Evolutionary conservation across 768 basidiomycete species (phyloP).

Genomic region (Leccinellum rugosiceps): DNA sequence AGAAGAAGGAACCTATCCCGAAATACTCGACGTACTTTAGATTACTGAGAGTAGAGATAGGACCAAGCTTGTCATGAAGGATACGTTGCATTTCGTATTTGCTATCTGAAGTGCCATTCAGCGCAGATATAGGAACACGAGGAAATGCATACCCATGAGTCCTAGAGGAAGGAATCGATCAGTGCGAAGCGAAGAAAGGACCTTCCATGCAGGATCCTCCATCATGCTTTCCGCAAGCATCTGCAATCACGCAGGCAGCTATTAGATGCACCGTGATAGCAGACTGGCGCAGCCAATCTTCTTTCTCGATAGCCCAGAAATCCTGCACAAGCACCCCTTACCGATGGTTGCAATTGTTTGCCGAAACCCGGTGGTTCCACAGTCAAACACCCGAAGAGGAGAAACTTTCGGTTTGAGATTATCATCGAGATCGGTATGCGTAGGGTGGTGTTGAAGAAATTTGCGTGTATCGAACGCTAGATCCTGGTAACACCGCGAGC

Average conservation of each 20-base stretch:
- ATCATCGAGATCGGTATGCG: neutral
- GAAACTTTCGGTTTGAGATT: neutral
- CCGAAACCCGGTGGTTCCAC: neutral
- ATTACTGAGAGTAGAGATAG: too few relatives aligned
- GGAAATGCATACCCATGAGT: too few relatives aligned
- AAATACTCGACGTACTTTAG: too few relatives aligned
- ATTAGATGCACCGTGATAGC: neutral
- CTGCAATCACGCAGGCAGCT: neutral
- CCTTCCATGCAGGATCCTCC: neutral
- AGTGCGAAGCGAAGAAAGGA: neutral
- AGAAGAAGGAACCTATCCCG: too few relatives aligned
- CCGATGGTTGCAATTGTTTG: neutral
- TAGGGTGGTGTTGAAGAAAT: neutral
- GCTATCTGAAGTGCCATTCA: too few relatives aligned
- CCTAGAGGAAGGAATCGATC: too few relatives aligned
- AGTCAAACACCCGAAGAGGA: neutral
- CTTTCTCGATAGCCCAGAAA: neutral
- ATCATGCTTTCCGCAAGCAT: neutral
- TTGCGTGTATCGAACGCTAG: neutral
- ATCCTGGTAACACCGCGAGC: neutral
- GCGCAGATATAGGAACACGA: too few relatives aligned
- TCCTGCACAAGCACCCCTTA: neutral
- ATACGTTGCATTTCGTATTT: too few relatives aligned
- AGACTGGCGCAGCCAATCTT: neutral
- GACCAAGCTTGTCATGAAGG: too few relatives aligned